phyloP scores from a whole-genome alignment of 108 stramenopile genomes.

The Fistulifera solaris region DNA sequence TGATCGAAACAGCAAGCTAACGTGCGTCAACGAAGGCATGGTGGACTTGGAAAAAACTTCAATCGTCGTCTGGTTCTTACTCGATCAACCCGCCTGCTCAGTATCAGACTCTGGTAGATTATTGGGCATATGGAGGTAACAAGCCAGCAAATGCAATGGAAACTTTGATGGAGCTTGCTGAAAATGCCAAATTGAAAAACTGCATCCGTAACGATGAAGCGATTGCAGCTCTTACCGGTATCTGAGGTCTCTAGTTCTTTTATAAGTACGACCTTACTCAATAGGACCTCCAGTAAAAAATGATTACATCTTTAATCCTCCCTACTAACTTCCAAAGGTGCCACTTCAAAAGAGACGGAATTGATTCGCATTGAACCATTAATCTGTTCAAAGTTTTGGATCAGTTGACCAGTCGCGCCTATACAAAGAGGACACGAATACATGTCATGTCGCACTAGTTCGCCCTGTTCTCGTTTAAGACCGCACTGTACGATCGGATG shows the following conservation, averaged over 20 bases:
- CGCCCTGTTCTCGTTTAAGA: conserved; percentile 47
- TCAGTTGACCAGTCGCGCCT: conserved; percentile 26
- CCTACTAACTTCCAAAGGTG: no score
- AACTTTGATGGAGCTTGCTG: not conserved
- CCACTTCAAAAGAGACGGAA: no score
- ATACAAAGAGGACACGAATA: conserved; percentile 49
- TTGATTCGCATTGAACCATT: not conserved
- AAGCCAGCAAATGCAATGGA: not conserved
- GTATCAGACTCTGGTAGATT: not conserved
- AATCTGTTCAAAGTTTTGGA: not conserved
- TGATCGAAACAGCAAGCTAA: no score
- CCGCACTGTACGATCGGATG: conserved; percentile 29
- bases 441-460: conserved; percentile 67
- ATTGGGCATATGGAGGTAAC: not conserved
- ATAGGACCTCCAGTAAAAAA: no score
- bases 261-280: no score
- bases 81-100: not conserved
- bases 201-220: not conserved
- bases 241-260: no score
- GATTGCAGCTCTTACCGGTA: not conserved
- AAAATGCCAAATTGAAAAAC: not conserved
- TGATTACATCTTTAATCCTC: no score
- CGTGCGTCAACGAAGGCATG: not conserved
- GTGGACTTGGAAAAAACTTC: not conserved
- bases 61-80: not conserved